phyloP scores from a whole-genome alignment of 2,329 filamentous ascomycete genomes.

The Aspergillus pseudoterreus region DNA sequence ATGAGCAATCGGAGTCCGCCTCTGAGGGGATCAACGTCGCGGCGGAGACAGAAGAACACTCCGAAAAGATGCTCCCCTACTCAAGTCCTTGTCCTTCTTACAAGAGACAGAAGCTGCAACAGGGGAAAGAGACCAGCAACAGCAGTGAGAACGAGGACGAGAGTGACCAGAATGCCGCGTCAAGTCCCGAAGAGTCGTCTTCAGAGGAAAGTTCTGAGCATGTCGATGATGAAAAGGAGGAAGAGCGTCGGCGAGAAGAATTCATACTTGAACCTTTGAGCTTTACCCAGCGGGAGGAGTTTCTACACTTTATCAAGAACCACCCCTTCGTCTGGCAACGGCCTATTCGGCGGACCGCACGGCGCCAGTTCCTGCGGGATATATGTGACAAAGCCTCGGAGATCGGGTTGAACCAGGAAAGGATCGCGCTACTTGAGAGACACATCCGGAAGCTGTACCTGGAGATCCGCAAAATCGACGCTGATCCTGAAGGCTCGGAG shows the following conservation, averaged over 20 bases:
- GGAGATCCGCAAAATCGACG: slow-evolving; percentile 6
- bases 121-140: too few species aligned
- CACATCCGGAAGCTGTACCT: slow-evolving; percentile 24
- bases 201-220: too few species aligned
- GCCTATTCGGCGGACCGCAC: slow-evolving; percentile 14
- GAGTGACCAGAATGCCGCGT: too few species aligned
- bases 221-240: too few species aligned
- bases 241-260: background rate
- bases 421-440: slow-evolving; percentile 12
- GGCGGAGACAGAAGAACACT: too few species aligned
- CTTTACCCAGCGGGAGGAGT: slow-evolving; percentile 2
- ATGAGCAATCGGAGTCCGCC: background rate
- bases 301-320: slow-evolving; percentile 12
- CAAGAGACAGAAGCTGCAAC: too few species aligned
- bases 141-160: too few species aligned
- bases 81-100: too few species aligned
- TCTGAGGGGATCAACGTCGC: background rate
- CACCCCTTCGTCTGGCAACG: slow-evolving; percentile 20
- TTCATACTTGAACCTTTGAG: slow-evolving; percentile 4
- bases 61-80: too few species aligned
- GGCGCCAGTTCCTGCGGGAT: slow-evolving; percentile 16
- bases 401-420: slow-evolving; percentile 13
- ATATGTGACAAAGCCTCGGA: slow-evolving; percentile 13
- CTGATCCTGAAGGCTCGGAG: slow-evolving; percentile 5
- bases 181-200: too few species aligned